Percentiles rank a stretch among this genome's conserved stretches.
phyloP scores from a whole-genome alignment of 164 flowering plant species.

The Magnolia changhungtana region DNA sequence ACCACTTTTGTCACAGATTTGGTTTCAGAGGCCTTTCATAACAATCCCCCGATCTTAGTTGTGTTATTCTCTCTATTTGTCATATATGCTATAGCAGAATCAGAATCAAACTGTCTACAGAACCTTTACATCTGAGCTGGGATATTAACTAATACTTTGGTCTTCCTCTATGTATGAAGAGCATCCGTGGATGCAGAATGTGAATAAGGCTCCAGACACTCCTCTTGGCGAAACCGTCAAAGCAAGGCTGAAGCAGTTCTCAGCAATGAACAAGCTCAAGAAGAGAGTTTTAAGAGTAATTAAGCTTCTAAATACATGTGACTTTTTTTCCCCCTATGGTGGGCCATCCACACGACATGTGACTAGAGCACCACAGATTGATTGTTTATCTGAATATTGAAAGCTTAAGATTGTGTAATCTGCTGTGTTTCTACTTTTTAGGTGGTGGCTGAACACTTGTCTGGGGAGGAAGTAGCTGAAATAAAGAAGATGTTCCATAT shows the following conservation, averaged over 20 bases:
- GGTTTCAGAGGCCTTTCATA: too few relatives aligned
- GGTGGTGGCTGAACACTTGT: slow-evolving; percentile 78
- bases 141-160: background rate
- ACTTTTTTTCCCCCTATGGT: background rate
- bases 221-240: slow-evolving; percentile 64
- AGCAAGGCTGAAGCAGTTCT: slow-evolving; percentile 71
- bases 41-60: too few relatives aligned
- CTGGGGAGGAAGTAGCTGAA: slow-evolving; percentile 55
- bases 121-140: too few relatives aligned
- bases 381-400: background rate
- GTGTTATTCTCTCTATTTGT: too few relatives aligned
- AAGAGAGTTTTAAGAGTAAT: slow-evolving; percentile 74
- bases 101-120: too few relatives aligned
- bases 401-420: background rate
- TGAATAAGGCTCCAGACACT: slow-evolving; percentile 37
- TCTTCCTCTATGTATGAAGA: slow-evolving; percentile 30
- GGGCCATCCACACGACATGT: too few relatives aligned
- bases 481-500: slow-evolving; percentile 53
- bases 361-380: background rate
- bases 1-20: too few relatives aligned
- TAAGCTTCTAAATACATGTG: background rate
- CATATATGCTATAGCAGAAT: too few relatives aligned
- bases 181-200: slow-evolving; percentile 62
- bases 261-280: slow-evolving; percentile 83
- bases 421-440: slow-evolving; percentile 10